Conservation (phyloP, 495 filamentous ascomycete genomes). For the Penicillium psychrofluorescens region DNA sequence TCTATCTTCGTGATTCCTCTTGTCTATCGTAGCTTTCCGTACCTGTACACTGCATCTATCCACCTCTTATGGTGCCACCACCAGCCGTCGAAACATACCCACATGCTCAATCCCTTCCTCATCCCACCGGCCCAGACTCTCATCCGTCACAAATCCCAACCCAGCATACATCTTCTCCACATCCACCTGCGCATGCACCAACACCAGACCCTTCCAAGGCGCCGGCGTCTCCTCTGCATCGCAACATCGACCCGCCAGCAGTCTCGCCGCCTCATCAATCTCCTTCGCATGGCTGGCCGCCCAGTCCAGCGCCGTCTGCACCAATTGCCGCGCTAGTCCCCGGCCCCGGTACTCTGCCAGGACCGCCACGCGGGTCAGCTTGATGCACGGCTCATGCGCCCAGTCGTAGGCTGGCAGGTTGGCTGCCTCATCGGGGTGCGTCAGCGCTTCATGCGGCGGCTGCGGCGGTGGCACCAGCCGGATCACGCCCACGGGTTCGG, state of each 20-base stretch:
- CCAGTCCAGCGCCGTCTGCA: constrained; percentile 57
- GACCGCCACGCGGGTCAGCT: constrained; percentile 70
- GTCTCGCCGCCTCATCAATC: constrained; percentile 25
- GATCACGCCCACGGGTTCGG: constrained; percentile 53
- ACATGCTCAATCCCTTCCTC: constrained; percentile 85
- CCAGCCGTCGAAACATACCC: constrained; percentile 58
- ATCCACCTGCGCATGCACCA: constrained; percentile 65
- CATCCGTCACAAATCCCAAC: constrained; percentile 65
- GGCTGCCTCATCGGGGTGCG: constrained; percentile 5
- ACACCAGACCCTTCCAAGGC: constrained; percentile 60
- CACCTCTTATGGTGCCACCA: constrained; percentile 3
- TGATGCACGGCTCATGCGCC: constrained; percentile 63
- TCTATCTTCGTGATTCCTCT: not conserved
- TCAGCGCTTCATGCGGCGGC: constrained; percentile 43
- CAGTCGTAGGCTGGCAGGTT: constrained; percentile 11
- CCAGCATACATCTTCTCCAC: constrained; percentile 53
- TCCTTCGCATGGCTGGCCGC: constrained; percentile 45
- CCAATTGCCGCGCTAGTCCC: constrained; percentile 54
- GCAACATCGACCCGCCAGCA: constrained; percentile 11
- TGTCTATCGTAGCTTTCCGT: not conserved
- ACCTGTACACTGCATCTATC: not conserved
- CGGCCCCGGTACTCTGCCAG: constrained; percentile 52
- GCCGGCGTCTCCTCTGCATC: constrained; percentile 5
- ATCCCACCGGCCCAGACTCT: constrained; percentile 64
- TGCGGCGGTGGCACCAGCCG: constrained; percentile 75